Conservation (phyloP, 768 basidiomycete genomes). For the Termitomyces heimii region DNA sequence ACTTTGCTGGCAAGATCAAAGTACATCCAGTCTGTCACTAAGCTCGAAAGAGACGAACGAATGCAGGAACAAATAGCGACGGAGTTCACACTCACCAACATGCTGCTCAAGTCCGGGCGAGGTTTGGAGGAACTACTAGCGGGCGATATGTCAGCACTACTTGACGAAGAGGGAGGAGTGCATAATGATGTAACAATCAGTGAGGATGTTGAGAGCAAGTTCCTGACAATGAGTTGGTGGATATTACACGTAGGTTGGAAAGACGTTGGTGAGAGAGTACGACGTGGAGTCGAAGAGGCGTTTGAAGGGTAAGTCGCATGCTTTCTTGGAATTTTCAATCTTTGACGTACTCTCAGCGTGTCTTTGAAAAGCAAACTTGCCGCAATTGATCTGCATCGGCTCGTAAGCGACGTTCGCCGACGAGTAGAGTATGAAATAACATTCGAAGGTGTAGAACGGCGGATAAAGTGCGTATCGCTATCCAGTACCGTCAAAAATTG, state of each 20-base stretch:
- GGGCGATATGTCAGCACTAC: slow-evolving; percentile 14
- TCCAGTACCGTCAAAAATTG: slow-evolving; percentile 1
- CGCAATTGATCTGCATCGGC: slow-evolving; percentile 57
- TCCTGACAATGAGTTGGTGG: slow-evolving; percentile 90
- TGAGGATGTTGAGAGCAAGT: slow-evolving; percentile 73
- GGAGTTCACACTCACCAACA: slow-evolving; percentile 31
- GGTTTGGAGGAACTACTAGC: slow-evolving; percentile 19
- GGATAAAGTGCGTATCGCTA: slow-evolving; percentile 40
- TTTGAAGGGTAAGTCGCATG: slow-evolving; percentile 65
- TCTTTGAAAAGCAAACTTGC: slow-evolving; percentile 76
- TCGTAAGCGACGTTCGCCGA: slow-evolving; percentile 69
- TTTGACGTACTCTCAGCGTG: slow-evolving; percentile 42
- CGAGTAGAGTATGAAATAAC: slow-evolving; percentile 70
- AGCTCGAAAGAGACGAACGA: slow-evolving; percentile 55
- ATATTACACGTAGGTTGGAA: slow-evolving; percentile 90
- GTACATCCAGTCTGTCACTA: slow-evolving; percentile 66
- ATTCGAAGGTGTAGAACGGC: slow-evolving; percentile 51
- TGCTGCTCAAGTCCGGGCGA: slow-evolving; percentile 24
- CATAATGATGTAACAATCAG: slow-evolving; percentile 27
- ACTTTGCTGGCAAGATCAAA: slow-evolving; percentile 77
- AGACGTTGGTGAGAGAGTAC: slow-evolving; percentile 68
- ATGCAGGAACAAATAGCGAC: slow-evolving; percentile 38
- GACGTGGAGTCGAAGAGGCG: slow-evolving; percentile 71
- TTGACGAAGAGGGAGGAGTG: slow-evolving; percentile 18
- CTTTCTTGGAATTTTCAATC: background rate